These are phyloP conservation scores for Chalciporus chontae DNA, from an alignment of 768 basidiomycete genomes.

Conservation along the genomic window DNA sequence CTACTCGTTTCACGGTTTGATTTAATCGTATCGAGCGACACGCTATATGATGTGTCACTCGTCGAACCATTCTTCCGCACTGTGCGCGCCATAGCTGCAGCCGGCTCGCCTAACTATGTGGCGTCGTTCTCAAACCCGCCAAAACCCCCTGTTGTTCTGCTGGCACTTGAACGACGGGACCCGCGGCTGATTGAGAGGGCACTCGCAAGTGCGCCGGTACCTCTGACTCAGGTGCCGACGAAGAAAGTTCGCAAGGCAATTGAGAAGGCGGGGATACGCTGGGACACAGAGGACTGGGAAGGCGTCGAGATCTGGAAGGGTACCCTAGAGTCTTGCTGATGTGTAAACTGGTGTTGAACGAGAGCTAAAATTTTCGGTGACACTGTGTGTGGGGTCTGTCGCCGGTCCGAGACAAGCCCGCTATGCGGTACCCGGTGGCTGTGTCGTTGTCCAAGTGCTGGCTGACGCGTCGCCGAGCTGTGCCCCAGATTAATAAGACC, in stretches of 20 bases:
- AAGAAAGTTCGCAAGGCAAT: conserved; percentile 60
- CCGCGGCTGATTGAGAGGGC: conserved; percentile 57
- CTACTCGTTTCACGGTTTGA: conserved; percentile 58
- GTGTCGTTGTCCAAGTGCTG: neutral
- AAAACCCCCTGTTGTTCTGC: conserved; percentile 27
- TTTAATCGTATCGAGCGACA: conserved; percentile 81
- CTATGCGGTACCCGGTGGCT: neutral
- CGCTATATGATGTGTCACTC: conserved; percentile 64
- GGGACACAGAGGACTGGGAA: conserved; percentile 73
- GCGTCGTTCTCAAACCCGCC: neutral
- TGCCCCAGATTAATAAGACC: neutral
- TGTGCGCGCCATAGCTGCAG: conserved; percentile 48
- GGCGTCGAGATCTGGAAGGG: conserved; percentile 75
- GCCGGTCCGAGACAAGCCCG: no score
- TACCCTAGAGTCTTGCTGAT: neutral
- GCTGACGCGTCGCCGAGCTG: neutral
- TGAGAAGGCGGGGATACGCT: conserved; percentile 51
- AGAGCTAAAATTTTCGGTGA: neutral
- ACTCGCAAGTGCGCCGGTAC: conserved; percentile 58
- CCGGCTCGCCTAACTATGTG: neutral
- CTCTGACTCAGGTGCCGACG: conserved; percentile 52
- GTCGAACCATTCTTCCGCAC: conserved; percentile 68
- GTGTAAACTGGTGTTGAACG: neutral
- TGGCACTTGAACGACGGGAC: conserved; percentile 77
- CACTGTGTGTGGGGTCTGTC: no score